Evolutionary conservation across 176 grass and related monocot species (phyloP).

Genomic region (Hordeum vulgare): DNA sequence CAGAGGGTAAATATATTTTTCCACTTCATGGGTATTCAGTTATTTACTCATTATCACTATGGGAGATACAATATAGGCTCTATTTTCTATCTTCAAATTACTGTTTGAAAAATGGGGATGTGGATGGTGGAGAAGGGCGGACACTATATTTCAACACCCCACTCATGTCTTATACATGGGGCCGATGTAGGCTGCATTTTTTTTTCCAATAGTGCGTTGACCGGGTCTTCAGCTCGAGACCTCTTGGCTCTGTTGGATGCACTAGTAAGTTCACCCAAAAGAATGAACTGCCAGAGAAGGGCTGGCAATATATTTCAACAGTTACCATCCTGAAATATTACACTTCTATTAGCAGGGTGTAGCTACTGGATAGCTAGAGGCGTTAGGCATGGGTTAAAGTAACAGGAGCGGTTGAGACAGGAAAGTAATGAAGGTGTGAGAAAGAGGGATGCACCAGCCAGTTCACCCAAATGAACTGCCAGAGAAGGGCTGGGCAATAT

Average conservation of each 20-base stretch:
- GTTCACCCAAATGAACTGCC: not conserved
- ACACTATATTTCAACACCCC: not conserved
- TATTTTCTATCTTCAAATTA: not conserved
- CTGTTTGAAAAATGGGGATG: not conserved
- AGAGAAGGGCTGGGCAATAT: not conserved
- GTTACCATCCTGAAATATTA: not conserved
- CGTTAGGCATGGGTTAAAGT: not conserved
- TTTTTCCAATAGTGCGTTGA: not conserved
- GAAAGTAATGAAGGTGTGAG: not conserved
- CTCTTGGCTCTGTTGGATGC: not conserved
- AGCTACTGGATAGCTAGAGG: not conserved
- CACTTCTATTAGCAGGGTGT: not conserved
- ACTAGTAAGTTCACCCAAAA: not conserved
- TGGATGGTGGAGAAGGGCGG: not conserved
- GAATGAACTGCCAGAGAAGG: not conserved
- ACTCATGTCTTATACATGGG: not conserved
- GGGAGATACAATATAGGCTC: not conserved
- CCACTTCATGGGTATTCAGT: not conserved
- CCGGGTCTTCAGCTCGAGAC: not conserved
- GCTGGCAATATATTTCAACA: not conserved
- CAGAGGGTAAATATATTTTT: constrained; percentile 40
- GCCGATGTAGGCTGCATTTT: not conserved
- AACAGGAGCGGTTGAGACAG: not conserved
- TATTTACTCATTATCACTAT: not conserved
- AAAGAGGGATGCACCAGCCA: not conserved